Base-by-base conservation (phyloP, 352 stramenopile genomes). In the Globisporangium echinulatum region DNA sequence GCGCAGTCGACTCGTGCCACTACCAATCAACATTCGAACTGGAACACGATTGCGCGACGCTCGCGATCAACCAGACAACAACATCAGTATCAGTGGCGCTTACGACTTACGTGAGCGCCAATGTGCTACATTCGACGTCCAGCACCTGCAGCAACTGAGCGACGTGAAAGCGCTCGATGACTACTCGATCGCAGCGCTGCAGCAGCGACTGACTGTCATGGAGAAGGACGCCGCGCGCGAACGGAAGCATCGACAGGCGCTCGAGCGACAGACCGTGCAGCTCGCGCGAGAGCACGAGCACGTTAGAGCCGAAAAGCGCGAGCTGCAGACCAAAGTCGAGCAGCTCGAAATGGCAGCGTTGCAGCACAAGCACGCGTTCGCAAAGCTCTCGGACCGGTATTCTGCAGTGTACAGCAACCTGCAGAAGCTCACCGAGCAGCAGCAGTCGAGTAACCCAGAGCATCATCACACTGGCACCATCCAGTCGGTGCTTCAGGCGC, bases 301-400 rank as follows among this genome's bases (percentile, higher is more conserved):
- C 7, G 53, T 87, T 33, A 49, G 71, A 15, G 19, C 19, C 1
- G 74, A 85, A 6, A 78, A 74, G n/a, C 56, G 48, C 1, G 64
- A 75, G 52, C 70, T 87, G 5, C 48, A 64, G 33, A 52, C 46
- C 40, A 71, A 80, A n/a, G 51, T 84, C 10, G 55, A 75, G 13
- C 77, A 87, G 3, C 49, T 87, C 8, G 72, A 85, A 40, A 73
- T 72, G 36, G 60, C 69, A 3, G 68, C 73, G 37, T 49, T 79
- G 13, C 63, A 81, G 56, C 77, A 88, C 49, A 81, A 78, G 15
- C 74, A 87, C 48, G 71, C 78, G 19, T 86, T 79, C 61, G 75
- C 86, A 51, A 90, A 87, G 49, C 72, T 92, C n/a, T 75, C 79
- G 36, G 68, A 81, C 17, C 54, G 73, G 4, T 92, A 87, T 48